Base-by-base conservation (phyloP, 345 rosid species). In the Ceriops zippeliana region DNA sequence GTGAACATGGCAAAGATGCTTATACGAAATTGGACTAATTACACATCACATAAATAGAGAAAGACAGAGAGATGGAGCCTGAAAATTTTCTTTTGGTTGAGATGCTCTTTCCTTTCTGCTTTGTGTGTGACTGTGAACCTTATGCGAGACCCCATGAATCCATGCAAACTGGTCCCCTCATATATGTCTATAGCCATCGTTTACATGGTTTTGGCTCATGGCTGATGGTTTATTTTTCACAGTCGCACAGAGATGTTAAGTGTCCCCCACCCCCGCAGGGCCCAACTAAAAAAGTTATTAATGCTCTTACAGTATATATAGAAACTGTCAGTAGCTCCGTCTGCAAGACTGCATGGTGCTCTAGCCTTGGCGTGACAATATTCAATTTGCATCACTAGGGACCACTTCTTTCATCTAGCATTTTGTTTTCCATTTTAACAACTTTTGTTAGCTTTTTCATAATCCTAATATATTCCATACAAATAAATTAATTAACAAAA, bases 111-210 rank as follows among this genome's bases (percentile, higher is more conserved):
- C 31, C 28, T 54, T 49, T 31, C 64, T 31, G 62, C 34, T 52
- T 69, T 64, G 26, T 62, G 63, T 52, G 63, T 58, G 17, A 42
- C 49, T 15, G 57, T 67, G 64, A 38, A 60, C 65, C 73, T 62
- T 60, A 38, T 70, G 62, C 52, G 61, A 62, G 27, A 67, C 19
- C 49, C 65, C 34, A 57, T 61, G 66, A 59, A 70, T 72, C 74
- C 78, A 73, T 67, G 70, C 62, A 65, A 74, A 78, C 11, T 42
- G 86, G 84, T 83, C 86, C 86, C 86, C 84, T 67, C 73, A 35
- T 24, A 13, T 42, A 20, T 52, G 47, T 32, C 7, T 52, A 27
- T 66, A 69, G 71, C 49, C 49, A 15, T 42, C 49, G 30, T 49
- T 64, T 71, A 34, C 72, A 34, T 63, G 47, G 63, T 61, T 78